Percentiles rank a stretch among this genome's conserved stretches.
These are phyloP conservation scores for Borovskyia barvae DNA, from an alignment of 208 protist species.

Conservation along the genomic window DNA sequence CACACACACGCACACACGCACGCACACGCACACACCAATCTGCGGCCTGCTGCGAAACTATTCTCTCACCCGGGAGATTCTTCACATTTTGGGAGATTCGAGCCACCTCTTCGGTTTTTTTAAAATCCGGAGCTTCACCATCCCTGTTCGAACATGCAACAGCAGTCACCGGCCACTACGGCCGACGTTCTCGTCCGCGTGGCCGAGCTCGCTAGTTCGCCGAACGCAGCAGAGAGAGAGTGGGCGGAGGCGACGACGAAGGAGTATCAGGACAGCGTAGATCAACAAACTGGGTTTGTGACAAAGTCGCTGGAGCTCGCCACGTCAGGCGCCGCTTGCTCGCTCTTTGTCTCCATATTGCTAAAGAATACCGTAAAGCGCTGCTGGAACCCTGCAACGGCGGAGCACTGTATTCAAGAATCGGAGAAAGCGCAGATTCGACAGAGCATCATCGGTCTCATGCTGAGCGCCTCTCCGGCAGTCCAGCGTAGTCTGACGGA, in stretches of 20 bases:
- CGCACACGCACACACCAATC: not conserved
- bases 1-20: not conserved
- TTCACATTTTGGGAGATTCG: no score
- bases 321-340: slow-evolving; percentile 19
- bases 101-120: no score
- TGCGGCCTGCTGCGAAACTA: not conserved
- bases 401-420: slow-evolving; percentile 81
- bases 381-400: slow-evolving; percentile 67
- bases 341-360: slow-evolving; percentile 71
- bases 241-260: slow-evolving; percentile 61
- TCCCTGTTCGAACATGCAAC: no score
- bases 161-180: no score
- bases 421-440: slow-evolving; percentile 66
- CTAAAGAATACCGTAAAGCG: slow-evolving; percentile 88
- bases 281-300: slow-evolving; percentile 71
- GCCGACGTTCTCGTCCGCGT: no score
- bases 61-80: no score
- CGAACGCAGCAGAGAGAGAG: slow-evolving; percentile 44
- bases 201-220: no score
- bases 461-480: slow-evolving; percentile 48
- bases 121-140: no score
- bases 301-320: slow-evolving; percentile 52
- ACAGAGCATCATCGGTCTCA: slow-evolving; percentile 43
- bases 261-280: slow-evolving; percentile 57
- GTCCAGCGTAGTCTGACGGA: slow-evolving; percentile 90